phyloP scores from a whole-genome alignment of 2,329 filamentous ascomycete genomes.

The Lizonia empirigonia region DNA sequence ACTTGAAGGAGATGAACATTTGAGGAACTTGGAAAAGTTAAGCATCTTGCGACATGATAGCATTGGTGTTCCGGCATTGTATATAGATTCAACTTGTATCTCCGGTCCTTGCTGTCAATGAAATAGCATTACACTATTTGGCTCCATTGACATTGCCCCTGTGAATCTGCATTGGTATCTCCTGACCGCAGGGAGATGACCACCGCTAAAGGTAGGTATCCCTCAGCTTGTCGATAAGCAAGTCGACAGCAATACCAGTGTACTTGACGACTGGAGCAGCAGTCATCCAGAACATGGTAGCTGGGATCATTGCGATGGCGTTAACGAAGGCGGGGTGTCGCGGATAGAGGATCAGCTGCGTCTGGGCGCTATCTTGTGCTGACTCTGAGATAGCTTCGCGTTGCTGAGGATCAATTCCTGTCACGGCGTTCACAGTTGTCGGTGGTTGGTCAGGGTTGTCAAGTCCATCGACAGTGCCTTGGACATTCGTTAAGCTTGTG shows the following conservation, averaged over 20 bases:
- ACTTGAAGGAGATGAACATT: constrained; percentile 74
- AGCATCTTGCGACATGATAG: constrained; percentile 12
- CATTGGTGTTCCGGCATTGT: constrained; percentile 18
- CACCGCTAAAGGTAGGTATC: constrained; percentile 6
- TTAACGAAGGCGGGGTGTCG: constrained; percentile 33
- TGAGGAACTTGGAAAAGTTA: constrained; percentile 13
- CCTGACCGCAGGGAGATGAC: no score
- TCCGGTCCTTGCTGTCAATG: background rate
- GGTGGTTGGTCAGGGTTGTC: background rate
- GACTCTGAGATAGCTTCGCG: background rate
- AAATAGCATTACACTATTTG: background rate
- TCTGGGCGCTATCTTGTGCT: background rate
- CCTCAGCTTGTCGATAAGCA: constrained; percentile 8
- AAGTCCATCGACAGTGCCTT: background rate
- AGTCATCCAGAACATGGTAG: constrained; percentile 32
- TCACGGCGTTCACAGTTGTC: background rate
- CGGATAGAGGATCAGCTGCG: constrained; percentile 11
- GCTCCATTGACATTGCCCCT: background rate
- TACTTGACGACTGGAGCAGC: constrained; percentile 15
- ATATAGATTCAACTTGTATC: background rate
- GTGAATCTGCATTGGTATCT: background rate
- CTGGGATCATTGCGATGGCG: constrained; percentile 33
- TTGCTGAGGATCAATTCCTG: background rate
- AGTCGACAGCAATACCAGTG: background rate
- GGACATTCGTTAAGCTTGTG: background rate